Base-by-base conservation (phyloP, 331 rosid species). In the Quercus lobata region DNA sequence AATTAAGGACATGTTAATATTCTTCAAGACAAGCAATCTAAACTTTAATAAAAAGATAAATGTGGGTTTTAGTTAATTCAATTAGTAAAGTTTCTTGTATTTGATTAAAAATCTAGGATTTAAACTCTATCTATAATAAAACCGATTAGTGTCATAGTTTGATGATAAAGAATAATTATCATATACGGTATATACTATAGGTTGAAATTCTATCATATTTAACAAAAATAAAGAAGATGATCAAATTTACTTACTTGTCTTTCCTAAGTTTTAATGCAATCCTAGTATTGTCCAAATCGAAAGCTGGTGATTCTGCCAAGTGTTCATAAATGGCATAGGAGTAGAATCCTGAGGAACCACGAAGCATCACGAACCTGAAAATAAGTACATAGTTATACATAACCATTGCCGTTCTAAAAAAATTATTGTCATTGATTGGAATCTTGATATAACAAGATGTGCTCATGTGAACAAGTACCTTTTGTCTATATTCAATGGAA, bases 401-500 rank as follows among this genome's bases (percentile, higher is more conserved):
- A 0, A 10, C 34, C 11, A 3, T 41, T 3, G 6, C 27, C 17
- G 27, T 57, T 65, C 10, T 34, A 10, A 4, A 17, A 16, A 46
- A 35, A 54, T 57, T 30, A 75, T 29, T 15, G 5, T 15, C 35
- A 2, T 6, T 37, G 17, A 79, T 24, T 74, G 24, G 71, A 46
- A 70, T 54, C 24, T 37, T 4, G 1, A 58, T 57, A 54, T 16
- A 21, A 53, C 24, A 18, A 34, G 8, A 57, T 44, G 55, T 56
- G 70, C 69, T 61, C 55, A 72, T 46, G 55, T 49, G 55, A 57
- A 56, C 55, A 68, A 57, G 25, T 57, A 91, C 98, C 98, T 89
- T 88, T 87, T 94, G 78, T 94, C 98, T 41, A 94, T 84, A 62
- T 85, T 91, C 66, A 94, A 86, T 30, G 98, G 97, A 0, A 92